These are phyloP conservation scores for Beauveria scarabaeidicola DNA, from an alignment of 2,329 filamentous ascomycete genomes.

Conservation along the genomic window DNA sequence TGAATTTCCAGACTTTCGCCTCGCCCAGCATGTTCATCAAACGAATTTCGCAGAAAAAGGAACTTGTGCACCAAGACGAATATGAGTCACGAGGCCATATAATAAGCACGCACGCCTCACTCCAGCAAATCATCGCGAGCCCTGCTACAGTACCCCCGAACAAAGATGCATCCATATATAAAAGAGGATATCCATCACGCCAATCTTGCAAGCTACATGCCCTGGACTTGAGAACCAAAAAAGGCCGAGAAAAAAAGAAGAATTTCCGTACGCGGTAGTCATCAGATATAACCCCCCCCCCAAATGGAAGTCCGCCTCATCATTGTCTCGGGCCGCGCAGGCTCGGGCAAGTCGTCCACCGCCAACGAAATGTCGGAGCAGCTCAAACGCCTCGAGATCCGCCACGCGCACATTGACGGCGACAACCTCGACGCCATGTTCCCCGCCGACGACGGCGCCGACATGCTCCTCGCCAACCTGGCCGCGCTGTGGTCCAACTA, in stretches of 20 bases:
- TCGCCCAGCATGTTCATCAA: neutral
- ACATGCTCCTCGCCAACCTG: constrained; percentile 12
- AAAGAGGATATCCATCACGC: constrained; percentile 2
- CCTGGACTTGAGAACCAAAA: neutral
- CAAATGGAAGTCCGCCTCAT: constrained; percentile 12
- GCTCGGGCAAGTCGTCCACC: constrained; percentile 13
- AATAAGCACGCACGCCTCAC: neutral
- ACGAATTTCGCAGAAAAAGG: no score
- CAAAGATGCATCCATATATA: neutral
- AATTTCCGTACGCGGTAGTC: no score
- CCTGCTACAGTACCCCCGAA: neutral
- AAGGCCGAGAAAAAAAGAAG: neutral
- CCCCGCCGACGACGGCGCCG: constrained; percentile 5
- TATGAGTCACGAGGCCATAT: neutral
- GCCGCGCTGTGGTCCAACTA: constrained; percentile 12
- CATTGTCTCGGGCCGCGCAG: constrained; percentile 13
- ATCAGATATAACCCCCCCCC: no score
- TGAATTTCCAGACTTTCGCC: neutral
- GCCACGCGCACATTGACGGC: constrained; percentile 12
- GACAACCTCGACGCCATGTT: constrained; percentile 13
- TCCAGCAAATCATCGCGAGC: neutral
- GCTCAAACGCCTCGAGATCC: constrained; percentile 11
- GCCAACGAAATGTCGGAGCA: constrained; percentile 13
- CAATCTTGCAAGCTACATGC: neutral
- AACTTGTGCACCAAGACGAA: no score